Base-by-base conservation (phyloP, 495 filamentous ascomycete genomes). In the Haplographium delicatum region DNA sequence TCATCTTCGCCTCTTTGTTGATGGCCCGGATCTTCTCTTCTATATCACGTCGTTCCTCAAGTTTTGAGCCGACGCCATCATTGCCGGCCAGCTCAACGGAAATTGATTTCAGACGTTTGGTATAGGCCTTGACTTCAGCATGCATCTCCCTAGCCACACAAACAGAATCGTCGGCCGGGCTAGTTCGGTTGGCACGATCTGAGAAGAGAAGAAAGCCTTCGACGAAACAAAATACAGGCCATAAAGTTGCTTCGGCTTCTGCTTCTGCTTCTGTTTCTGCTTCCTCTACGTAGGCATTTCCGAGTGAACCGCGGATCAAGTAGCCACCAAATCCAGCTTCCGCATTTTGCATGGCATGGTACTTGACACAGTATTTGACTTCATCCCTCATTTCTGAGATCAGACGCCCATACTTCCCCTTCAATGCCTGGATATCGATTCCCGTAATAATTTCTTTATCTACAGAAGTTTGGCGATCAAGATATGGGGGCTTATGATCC, bases 151-250 rank as follows among this genome's bases (percentile, higher is more conserved):
- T n/a, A n/a, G n/a, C n/a, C n/a, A n/a, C n/a, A n/a, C n/a, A n/a
- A n/a, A n/a, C n/a, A n/a, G n/a, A n/a, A n/a, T n/a, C n/a, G n/a
- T n/a, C n/a, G n/a, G n/a, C n/a, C n/a, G n/a, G n/a, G n/a, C n/a
- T n/a, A n/a, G n/a, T n/a, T n/a, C n/a, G n/a, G n/a, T n/a, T n/a
- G n/a, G n/a, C n/a, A n/a, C n/a, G n/a, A n/a, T n/a, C n/a, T 8
- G 46, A 37, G 40, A 47, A 57, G 2, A 60, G 47, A 10, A 57
- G 42, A 24, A 53, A 52, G 8, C 56, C 56, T 25, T 59, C 51
- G 1, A 55, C 3, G 41, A 44, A 44, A 27, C 20, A 26, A n/a
- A 44, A 27, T 2, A 4, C 6, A 3, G 41, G 41, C 4, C 19
- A 27, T 10, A 9, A 13, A 25, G 5, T 2, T 13, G 13, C 15